These are phyloP conservation scores for Plasmopara halstedii DNA, from an alignment of 352 stramenopile species.

Conservation along the genomic window DNA sequence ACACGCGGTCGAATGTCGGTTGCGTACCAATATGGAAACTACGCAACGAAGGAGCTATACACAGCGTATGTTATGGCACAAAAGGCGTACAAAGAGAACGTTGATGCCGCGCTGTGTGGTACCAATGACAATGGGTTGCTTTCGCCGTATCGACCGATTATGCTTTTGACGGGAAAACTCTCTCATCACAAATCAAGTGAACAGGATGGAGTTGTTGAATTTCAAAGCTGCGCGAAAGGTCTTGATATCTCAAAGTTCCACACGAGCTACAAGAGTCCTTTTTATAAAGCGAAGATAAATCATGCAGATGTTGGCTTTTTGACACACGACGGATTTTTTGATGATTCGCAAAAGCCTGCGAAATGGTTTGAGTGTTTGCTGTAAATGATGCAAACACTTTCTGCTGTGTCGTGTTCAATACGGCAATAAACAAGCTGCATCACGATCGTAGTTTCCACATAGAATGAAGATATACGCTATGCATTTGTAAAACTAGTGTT, in stretches of 20 bases:
- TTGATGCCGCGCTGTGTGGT: constrained; percentile 34
- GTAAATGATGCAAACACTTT: no score
- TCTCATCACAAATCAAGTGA: constrained; percentile 19
- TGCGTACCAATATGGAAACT: constrained; percentile 22
- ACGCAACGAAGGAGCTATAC: constrained; percentile 13
- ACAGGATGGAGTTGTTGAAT: constrained; percentile 39
- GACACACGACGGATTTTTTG: constrained; percentile 23
- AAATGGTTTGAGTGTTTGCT: constrained; percentile 47
- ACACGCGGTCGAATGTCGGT: constrained; percentile 9
- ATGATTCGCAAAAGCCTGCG: constrained; percentile 23
- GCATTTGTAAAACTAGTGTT: no score
- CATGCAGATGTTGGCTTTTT: constrained; percentile 40
- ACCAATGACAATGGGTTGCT: constrained; percentile 23
- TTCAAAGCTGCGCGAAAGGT: constrained; percentile 29
- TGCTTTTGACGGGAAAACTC: constrained; percentile 11
- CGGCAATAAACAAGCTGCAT: no score
- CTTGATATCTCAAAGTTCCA: constrained; percentile 25
- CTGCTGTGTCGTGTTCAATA: no score
- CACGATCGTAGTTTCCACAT: no score
- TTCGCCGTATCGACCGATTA: constrained; percentile 18
- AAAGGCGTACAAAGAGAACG: constrained; percentile 22
- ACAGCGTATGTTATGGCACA: constrained; percentile 22
- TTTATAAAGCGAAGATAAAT: constrained; percentile 39
- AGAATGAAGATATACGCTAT: no score
- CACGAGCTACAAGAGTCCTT: constrained; percentile 21